Conservation (phyloP, 495 filamentous ascomycete species). For the Aspergillus sclerotiicarbonarius region DNA sequence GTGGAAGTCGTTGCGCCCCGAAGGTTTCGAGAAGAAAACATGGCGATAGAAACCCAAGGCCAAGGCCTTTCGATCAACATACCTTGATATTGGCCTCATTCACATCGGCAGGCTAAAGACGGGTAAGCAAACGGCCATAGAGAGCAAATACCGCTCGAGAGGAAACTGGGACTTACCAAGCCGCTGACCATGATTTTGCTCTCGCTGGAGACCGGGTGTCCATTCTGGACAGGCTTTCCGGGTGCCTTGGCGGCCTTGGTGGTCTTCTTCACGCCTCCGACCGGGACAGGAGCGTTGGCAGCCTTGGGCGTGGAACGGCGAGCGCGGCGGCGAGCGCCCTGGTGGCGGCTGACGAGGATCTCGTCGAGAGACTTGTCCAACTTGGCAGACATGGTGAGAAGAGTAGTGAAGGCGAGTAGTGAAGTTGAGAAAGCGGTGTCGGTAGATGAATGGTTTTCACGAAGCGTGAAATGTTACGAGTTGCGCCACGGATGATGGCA, state of each 20-base stretch:
- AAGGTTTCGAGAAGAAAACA: conserved; percentile 46
- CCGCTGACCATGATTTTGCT: conserved; percentile 98
- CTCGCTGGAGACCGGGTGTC: conserved; percentile 58
- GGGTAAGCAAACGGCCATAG: conserved; percentile 48
- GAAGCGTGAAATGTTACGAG: conserved; percentile 9
- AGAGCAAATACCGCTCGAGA: too few relatives aligned
- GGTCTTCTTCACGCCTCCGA: conserved; percentile 85
- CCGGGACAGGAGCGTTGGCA: conserved; percentile 58
- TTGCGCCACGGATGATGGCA: conserved; percentile 8
- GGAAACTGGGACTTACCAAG: conserved; percentile 65
- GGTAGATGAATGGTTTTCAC: conserved; percentile 12
- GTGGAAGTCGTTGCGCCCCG: conserved; percentile 40
- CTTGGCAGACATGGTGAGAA: conserved; percentile 76
- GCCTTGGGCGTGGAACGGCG: conserved; percentile 53
- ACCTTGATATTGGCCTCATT: conserved; percentile 97
- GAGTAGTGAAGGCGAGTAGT: too few relatives aligned
- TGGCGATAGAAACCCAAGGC: conserved; percentile 56
- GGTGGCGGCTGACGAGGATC: conserved; percentile 77
- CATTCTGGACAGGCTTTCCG: conserved; percentile 64
- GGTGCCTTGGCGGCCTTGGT: conserved; percentile 59
- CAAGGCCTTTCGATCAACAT: conserved; percentile 76
- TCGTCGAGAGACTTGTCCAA: conserved; percentile 94
- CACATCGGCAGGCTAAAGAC: conserved; percentile 81
- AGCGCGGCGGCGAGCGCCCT: conserved; percentile 54
- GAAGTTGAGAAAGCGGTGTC: background rate